A percentile compares a stretch with the other conserved stretches of the same genome.
These are phyloP conservation scores for Arthrobotrys iridis DNA, from an alignment of 2,329 filamentous ascomycete species.

Conservation along the genomic window DNA sequence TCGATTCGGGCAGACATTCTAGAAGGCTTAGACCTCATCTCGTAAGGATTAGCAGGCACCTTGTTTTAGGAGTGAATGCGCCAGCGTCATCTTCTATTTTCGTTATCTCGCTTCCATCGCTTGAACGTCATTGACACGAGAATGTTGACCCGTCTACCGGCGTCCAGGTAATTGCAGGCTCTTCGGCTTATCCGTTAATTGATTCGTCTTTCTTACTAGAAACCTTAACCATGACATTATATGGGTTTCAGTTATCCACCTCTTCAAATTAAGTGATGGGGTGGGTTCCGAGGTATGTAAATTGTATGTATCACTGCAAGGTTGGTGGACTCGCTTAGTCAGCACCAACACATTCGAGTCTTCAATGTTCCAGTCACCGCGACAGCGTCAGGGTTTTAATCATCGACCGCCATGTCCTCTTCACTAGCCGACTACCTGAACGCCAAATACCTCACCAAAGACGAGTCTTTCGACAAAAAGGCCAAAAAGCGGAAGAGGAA, in stretches of 20 bases:
- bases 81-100: neutral
- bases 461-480: conserved; percentile 67
- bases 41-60: conserved; percentile 3
- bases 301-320: neutral
- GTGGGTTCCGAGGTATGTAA: too few relatives aligned
- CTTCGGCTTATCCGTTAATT: neutral
- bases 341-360: conserved; percentile 1
- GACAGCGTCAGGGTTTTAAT: neutral
- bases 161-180: neutral
- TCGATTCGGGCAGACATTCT: neutral
- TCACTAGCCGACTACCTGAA: conserved; percentile 85
- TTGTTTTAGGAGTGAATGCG: neutral
- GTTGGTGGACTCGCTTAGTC: neutral
- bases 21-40: neutral
- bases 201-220: neutral
- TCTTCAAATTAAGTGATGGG: too few relatives aligned
- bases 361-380: neutral
- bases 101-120: neutral
- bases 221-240: neutral
- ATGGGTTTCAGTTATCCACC: neutral
- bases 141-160: neutral
- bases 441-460: conserved; percentile 80
- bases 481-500: conserved; percentile 74
- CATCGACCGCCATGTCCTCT: conserved; percentile 64
- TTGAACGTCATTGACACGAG: neutral